Evolutionary conservation across 2,329 filamentous ascomycete species (phyloP).

Genomic region (Aspergillus glaucus): DNA sequence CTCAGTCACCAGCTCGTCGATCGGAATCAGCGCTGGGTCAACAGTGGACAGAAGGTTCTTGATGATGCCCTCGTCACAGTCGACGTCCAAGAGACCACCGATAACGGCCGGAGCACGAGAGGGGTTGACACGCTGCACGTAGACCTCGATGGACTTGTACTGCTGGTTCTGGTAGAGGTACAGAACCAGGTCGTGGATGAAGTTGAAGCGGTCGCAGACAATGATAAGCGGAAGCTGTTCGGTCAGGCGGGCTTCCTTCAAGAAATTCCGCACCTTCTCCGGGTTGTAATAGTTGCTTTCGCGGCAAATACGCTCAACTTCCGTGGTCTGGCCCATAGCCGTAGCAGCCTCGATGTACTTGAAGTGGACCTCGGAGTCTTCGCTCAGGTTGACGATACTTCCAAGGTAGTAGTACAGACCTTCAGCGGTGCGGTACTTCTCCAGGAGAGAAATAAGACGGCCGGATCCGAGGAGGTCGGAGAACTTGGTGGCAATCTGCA

Average conservation of each 20-base stretch:
- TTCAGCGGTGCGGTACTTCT: slow-evolving; percentile 96
- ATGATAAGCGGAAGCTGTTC: slow-evolving; percentile 97
- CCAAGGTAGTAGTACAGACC: slow-evolving; percentile 98
- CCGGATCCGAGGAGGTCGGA: slow-evolving; percentile 88
- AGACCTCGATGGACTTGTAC: slow-evolving; percentile 97
- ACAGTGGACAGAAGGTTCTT: slow-evolving; percentile 84
- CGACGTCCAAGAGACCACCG: slow-evolving; percentile 88
- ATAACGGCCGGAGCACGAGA: slow-evolving; percentile 84
- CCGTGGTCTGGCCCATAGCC: slow-evolving; percentile 84
- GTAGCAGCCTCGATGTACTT: slow-evolving; percentile 99
- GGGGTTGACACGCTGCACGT: slow-evolving; percentile 95
- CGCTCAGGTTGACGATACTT: slow-evolving; percentile 93
- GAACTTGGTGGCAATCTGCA: slow-evolving; percentile 95
- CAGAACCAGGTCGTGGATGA: slow-evolving; percentile 91
- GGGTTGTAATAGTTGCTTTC: slow-evolving; percentile 86
- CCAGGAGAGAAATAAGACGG: slow-evolving; percentile 83
- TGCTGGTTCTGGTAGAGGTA: slow-evolving; percentile 99
- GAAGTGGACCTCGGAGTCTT: slow-evolving; percentile 94
- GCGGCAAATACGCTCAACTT: slow-evolving; percentile 94
- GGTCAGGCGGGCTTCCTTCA: slow-evolving; percentile 87
- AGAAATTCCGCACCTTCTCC: slow-evolving; percentile 97
- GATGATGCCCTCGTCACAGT: slow-evolving; percentile 95
- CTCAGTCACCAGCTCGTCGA: slow-evolving; percentile 87
- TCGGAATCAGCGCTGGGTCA: slow-evolving; percentile 76
- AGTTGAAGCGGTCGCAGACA: slow-evolving; percentile 98